Evolutionary conservation across 2,329 filamentous ascomycete species (phyloP), one percentile per base, ranked within the genome.

Genomic region (Pestalotiopsis sp.): DNA sequence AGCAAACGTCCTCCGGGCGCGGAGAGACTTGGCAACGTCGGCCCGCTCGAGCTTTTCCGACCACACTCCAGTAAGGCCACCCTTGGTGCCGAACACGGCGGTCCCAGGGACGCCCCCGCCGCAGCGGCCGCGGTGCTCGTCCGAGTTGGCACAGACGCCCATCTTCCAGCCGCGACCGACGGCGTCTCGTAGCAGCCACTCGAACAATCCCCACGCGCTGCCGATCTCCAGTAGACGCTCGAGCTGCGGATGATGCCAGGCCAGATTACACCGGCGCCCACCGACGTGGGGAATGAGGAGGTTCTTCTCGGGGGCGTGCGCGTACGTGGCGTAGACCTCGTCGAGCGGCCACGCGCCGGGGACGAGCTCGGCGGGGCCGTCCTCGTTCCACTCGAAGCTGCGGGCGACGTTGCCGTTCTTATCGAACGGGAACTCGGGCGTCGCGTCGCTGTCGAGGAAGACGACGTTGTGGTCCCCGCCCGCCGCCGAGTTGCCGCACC

Each of bases 281-380:
- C 79, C 79, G 2, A 80, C 79, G 41, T 80, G 79, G 0, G 79
- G 79, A 66, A 80, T 80, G 17, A 80, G 52, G 3, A 80, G 75
- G 64, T 80, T 75, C 2, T 71, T 69, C 17, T 78, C 76, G 0
- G 76, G 71, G 0, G 74, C 70, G 57, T 78, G 75, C 0, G 78
- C 78, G 67, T 80, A 80, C 2, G 79, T 80, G 23, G 78, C 77
- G 65, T 80, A 81, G 0, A 80, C 72, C 61, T 81, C 78, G 61
- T 80, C 79, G 4, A 81, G 71, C 0, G 79, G 78, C 79, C 78
- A 81, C 2, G 79, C 76, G 17, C 78, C 78, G 0, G 78, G 77
- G 3, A 63, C 41, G 23, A 79, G 71, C 63, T 78, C 76, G 2
- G 73, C 73, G 5, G 77, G 77, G 2, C 77, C 77, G 52, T 80